Base-by-base conservation (phyloP, 139 green algal genomes). In the Trebouxia sp. region DNA sequence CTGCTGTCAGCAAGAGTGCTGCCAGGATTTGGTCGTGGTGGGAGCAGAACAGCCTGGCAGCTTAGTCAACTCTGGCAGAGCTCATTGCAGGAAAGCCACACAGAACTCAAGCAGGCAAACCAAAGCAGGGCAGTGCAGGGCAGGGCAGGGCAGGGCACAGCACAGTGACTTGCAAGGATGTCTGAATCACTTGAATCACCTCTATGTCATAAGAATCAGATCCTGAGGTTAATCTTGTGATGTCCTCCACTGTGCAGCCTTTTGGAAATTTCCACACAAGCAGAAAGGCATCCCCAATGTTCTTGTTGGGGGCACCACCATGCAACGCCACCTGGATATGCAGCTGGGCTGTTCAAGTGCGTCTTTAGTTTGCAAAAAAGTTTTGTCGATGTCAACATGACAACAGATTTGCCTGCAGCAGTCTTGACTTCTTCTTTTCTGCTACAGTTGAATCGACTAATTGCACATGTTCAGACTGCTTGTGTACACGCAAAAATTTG, bases 201-300 rank as follows among this genome's bases (percentile, higher is more conserved):
- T 17, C 9, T 12, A 69, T 7, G 14, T 39, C 6, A 39, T 69
- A 32, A 41, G 41, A 4, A 24, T 77, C 69, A 41, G 69, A n/a
- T 22, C 7, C 41, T 37, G 69, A 55, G 12, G 43, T 38, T 24
- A 56, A n/a, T 35, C 69, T n/a, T 4, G 41, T 24, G 38, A 78
- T 58, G 41, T 79, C 79, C 83, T 79, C 17, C 24, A 65, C 38
- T 89, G 83, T 83, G 45, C 75, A 74, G 30, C 85, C 82, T 30
- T 83, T 83, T 15, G 92, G 91, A 30, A 97, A 86, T 86, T 97
- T 96, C 94, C 94, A 97, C 32, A 94, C 95, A 83, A 98, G 89
- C 81, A 99, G 87, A 87, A 99, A 98, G 1, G 95, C 96, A 81
- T 99, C 96, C 0, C 96, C 96, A 50, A 98, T 97, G 87, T 98